Percentiles rank a stretch among this genome's conserved stretches.
Conservation (phyloP, 2,329 filamentous ascomycete genomes). For the Chaetomium strumarium region DNA sequence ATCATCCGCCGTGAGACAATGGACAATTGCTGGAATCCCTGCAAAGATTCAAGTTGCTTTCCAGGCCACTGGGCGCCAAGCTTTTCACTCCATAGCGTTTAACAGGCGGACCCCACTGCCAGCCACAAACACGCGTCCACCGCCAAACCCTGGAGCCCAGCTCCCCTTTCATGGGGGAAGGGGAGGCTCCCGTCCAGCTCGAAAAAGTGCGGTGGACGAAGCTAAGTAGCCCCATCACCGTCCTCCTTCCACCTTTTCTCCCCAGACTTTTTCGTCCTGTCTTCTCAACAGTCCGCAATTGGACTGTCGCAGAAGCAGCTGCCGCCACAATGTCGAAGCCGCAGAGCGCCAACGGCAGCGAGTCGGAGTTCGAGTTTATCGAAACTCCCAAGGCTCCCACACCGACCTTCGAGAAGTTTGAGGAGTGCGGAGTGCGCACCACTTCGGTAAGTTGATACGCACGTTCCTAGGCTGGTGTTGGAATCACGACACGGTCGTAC, state of each 20-base stretch:
- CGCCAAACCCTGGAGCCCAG: constrained; percentile 1
- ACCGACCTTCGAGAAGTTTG: constrained; percentile 45
- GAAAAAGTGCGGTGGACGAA: constrained; percentile 16
- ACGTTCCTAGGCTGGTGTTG: background rate
- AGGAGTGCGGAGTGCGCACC: constrained; percentile 50
- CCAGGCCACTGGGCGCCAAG: constrained; percentile 5
- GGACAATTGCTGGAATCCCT: too few relatives aligned
- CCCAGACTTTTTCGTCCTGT: constrained; percentile 7
- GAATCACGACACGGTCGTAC: too few relatives aligned
- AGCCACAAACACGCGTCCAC: constrained; percentile 3
- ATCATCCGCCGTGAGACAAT: background rate
- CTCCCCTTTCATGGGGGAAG: background rate
- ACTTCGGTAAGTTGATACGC: constrained; percentile 41
- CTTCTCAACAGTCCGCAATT: constrained; percentile 16
- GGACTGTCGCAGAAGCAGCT: constrained; percentile 16
- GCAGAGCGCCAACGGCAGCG: constrained; percentile 42
- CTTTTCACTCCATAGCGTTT: background rate
- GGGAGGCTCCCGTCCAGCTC: too few relatives aligned
- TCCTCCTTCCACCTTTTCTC: background rate
- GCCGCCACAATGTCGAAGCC: constrained; percentile 42
- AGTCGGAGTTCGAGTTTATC: constrained; percentile 59
- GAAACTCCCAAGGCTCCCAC: constrained; percentile 48
- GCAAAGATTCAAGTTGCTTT: background rate
- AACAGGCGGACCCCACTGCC: constrained; percentile 1
- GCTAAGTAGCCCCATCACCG: background rate